A percentile compares a stretch with the other conserved stretches of the same genome.
Evolutionary conservation across 139 green algal genomes (phyloP).

Genomic region (Coelastrella sp.): DNA sequence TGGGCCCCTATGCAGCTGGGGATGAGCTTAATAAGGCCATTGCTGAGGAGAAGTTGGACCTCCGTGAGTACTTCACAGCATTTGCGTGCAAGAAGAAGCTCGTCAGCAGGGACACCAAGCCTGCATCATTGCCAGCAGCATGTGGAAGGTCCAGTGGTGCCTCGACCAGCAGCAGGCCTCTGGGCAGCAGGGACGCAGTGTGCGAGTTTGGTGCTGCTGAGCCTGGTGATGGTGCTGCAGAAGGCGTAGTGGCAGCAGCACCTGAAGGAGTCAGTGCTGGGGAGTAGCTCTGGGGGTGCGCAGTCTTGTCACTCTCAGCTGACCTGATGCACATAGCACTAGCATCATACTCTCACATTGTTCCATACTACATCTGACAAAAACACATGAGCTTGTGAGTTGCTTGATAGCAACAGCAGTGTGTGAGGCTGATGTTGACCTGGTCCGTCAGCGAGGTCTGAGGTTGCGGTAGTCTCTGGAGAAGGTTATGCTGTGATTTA

Average conservation of each 20-base stretch:
- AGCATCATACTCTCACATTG: too few species aligned
- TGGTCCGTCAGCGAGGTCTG: too few species aligned
- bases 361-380: too few species aligned
- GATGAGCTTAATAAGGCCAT: conserved; percentile 14
- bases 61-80: conserved; percentile 51
- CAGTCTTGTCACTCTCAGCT: too few species aligned
- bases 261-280: background rate
- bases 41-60: conserved; percentile 22
- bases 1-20: conserved; percentile 45
- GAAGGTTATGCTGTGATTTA: too few species aligned
- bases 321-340: too few species aligned
- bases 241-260: background rate
- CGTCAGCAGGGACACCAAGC: background rate
- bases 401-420: too few species aligned
- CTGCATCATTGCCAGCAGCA: background rate
- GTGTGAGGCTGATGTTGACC: too few species aligned
- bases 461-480: too few species aligned
- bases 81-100: conserved; percentile 40
- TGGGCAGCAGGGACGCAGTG: background rate
- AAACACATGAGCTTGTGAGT: too few species aligned
- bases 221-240: background rate
- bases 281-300: background rate
- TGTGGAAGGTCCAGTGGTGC: background rate
- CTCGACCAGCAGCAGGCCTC: background rate
- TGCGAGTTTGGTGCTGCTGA: background rate